Conservation (phyloP, 2,329 filamentous ascomycete genomes). For the Hypocreales sp. region DNA sequence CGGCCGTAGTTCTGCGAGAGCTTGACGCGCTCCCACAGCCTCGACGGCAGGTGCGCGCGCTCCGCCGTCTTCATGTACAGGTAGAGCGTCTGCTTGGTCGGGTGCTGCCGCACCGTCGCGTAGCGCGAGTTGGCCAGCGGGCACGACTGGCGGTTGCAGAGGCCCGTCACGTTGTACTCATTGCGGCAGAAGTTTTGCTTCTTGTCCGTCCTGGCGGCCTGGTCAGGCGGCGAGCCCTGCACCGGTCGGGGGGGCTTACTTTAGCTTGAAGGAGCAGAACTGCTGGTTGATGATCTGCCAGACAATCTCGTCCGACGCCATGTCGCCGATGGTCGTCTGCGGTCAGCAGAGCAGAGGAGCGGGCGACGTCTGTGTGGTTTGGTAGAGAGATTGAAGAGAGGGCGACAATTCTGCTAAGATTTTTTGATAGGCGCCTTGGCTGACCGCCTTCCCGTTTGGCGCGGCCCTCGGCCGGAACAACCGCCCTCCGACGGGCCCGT, state of each 20-base stretch:
- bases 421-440: too few relatives aligned
- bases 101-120: conserved; percentile 76
- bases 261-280: conserved; percentile 90
- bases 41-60: conserved; percentile 72
- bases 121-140: conserved; percentile 85
- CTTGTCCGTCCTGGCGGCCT: conserved; percentile 51
- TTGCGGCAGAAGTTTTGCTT: conserved; percentile 90
- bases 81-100: conserved; percentile 70
- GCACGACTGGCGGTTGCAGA: conserved; percentile 78
- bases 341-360: too few relatives aligned
- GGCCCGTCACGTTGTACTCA: conserved; percentile 73
- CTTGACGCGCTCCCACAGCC: conserved; percentile 90
- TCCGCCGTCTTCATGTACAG: conserved; percentile 95
- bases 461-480: too few relatives aligned
- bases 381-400: too few relatives aligned
- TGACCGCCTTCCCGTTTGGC: too few relatives aligned
- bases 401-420: conserved; percentile 6
- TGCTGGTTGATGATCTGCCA: conserved; percentile 96
- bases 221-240: too few relatives aligned
- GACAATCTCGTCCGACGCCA: conserved; percentile 91
- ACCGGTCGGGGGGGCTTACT: conserved; percentile 37
- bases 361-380: too few relatives aligned
- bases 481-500: too few relatives aligned
- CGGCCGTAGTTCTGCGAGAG: conserved; percentile 82
- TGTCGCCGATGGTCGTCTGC: too few relatives aligned